phyloP scores from a whole-genome alignment of 2,329 filamentous ascomycete species.

The Colletotrichum sp. region DNA sequence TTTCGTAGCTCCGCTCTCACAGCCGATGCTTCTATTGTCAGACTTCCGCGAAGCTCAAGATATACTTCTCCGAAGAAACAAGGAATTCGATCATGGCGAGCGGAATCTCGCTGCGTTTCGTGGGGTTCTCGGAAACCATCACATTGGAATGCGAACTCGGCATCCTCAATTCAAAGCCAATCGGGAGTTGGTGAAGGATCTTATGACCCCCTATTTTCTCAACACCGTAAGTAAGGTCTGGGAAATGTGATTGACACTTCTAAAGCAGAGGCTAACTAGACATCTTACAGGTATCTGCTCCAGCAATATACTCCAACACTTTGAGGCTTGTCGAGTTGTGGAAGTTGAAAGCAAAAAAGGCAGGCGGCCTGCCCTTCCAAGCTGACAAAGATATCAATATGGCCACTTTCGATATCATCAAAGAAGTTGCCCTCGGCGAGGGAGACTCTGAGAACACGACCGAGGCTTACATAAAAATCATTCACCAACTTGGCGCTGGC shows the following conservation, averaged over 20 bases:
- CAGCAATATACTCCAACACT: not conserved
- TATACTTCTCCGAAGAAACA: not conserved
- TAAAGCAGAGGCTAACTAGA: not conserved
- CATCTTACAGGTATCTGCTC: not conserved
- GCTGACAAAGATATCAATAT: not conserved
- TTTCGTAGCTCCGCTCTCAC: not conserved
- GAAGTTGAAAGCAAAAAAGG: not conserved
- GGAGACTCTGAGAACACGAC: not conserved
- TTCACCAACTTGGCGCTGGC: not conserved
- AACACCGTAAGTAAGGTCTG: not conserved
- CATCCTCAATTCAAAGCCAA: not conserved
- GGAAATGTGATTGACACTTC: rapidly evolving
- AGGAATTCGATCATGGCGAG: not conserved
- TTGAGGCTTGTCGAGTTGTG: not conserved
- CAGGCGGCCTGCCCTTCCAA: not conserved
- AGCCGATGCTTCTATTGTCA: not conserved
- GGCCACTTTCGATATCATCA: not conserved
- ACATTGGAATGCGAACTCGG: not conserved
- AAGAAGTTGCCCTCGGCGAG: not conserved
- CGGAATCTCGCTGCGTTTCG: not conserved
- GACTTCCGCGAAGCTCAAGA: not conserved
- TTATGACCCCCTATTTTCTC: not conserved
- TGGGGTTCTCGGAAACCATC: not conserved
- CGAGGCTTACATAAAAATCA: not conserved
- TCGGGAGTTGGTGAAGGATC: not conserved